Conservation (phyloP, 2,329 filamentous ascomycete species). For the Cyanodermella asteris region DNA sequence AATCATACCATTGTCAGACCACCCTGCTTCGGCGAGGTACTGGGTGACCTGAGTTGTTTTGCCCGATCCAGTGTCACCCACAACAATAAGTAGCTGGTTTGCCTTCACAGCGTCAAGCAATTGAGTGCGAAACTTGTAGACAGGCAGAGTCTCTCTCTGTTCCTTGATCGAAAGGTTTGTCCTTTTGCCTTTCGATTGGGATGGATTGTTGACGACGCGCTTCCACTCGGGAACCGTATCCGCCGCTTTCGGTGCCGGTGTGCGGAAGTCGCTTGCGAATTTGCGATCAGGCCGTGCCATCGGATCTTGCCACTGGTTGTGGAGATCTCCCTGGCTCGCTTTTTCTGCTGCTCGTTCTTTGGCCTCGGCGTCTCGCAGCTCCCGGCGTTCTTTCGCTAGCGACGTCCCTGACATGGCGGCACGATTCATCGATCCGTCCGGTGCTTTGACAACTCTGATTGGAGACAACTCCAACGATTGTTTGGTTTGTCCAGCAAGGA, state of each 20-base stretch:
- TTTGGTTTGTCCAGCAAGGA: slow-evolving; percentile 87
- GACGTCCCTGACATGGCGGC: slow-evolving; percentile 85
- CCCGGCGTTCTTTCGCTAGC: slow-evolving; percentile 72
- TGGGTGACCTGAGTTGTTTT: slow-evolving; percentile 96
- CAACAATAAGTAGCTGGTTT: slow-evolving; percentile 85
- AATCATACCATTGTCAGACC: slow-evolving; percentile 68
- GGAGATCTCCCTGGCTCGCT: slow-evolving; percentile 56
- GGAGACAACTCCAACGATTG: slow-evolving; percentile 87
- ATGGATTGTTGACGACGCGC: slow-evolving; percentile 54
- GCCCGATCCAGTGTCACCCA: slow-evolving; percentile 89
- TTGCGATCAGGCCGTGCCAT: slow-evolving; percentile 73
- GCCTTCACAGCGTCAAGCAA: slow-evolving; percentile 68
- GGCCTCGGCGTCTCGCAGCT: slow-evolving; percentile 69
- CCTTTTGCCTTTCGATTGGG: slow-evolving; percentile 62
- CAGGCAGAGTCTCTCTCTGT: slow-evolving; percentile 72
- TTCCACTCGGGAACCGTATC: slow-evolving; percentile 85
- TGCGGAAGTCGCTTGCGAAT: slow-evolving; percentile 72
- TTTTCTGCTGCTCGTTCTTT: slow-evolving; percentile 58
- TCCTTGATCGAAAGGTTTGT: slow-evolving; percentile 88
- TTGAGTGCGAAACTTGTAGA: slow-evolving; percentile 70
- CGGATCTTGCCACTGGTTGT: slow-evolving; percentile 87
- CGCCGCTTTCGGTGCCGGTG: slow-evolving; percentile 32
- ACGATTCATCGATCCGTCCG: slow-evolving; percentile 92
- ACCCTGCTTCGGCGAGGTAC: slow-evolving; percentile 81
- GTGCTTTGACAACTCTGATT: slow-evolving; percentile 89